phyloP scores from a whole-genome alignment of 192 early-diverging fungal species.

The Coemansia sp. region DNA sequence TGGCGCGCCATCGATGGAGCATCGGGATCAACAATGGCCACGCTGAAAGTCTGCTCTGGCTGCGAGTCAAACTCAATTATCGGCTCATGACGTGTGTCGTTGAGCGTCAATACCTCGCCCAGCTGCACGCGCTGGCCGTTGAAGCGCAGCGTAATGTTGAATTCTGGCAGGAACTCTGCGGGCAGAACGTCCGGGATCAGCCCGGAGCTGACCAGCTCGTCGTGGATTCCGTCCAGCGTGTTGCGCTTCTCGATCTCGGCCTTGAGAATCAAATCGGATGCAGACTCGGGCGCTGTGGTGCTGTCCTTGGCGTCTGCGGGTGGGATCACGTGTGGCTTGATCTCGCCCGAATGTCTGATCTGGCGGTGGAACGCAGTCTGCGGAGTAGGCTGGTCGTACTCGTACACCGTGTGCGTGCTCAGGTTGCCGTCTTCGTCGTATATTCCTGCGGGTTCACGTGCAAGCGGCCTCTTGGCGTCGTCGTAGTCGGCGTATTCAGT shows the following conservation, averaged over 20 bases:
- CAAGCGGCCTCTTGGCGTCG: no score
- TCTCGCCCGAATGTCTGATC: background rate
- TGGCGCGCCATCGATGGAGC: constrained; percentile 19
- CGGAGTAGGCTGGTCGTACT: no score
- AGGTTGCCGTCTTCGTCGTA: no score
- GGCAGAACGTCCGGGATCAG: constrained; percentile 30
- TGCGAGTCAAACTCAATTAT: constrained; percentile 32
- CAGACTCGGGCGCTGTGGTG: background rate
- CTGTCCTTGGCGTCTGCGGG: background rate
- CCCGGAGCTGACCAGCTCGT: constrained; percentile 1
- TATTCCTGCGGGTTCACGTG: background rate
- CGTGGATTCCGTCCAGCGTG: constrained; percentile 5
- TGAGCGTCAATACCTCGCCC: constrained; percentile 30
- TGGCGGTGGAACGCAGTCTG: background rate
- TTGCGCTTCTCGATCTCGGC: constrained; percentile 5
- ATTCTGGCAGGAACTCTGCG: constrained; percentile 20
- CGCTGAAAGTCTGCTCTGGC: constrained; percentile 16
- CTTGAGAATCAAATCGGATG: background rate
- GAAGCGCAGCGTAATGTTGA: constrained; percentile 18
- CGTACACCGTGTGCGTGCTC: background rate
- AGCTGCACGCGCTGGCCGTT: constrained; percentile 10
- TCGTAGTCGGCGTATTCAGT: background rate
- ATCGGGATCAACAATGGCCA: constrained; percentile 38
- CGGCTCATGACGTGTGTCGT: constrained; percentile 19
- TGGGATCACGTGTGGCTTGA: background rate